Evolutionary conservation across 2,329 filamentous ascomycete species (phyloP).

Genomic region (Exophiala spinifera): DNA sequence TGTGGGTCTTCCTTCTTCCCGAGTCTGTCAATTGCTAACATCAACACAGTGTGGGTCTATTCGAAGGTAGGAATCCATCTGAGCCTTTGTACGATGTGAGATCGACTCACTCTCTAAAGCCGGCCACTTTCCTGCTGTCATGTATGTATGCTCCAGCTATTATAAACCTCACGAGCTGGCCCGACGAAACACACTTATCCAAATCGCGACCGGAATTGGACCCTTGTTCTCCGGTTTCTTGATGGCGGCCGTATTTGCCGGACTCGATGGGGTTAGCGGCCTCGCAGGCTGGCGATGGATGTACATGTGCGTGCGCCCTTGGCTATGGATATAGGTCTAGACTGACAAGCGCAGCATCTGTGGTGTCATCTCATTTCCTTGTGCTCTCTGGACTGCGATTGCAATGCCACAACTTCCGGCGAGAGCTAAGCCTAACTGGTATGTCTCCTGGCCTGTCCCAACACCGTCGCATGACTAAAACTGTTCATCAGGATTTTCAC

Average conservation of each 20-base stretch:
- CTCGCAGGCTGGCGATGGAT: constrained; percentile 55
- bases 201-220: constrained; percentile 34
- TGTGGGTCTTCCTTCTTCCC: too few relatives aligned
- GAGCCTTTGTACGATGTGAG: too few relatives aligned
- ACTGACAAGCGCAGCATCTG: neutral
- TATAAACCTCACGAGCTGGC: constrained; percentile 32
- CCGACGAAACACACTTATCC: constrained; percentile 36
- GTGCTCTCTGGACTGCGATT: constrained; percentile 3
- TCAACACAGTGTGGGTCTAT: too few relatives aligned
- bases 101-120: constrained; percentile 9
- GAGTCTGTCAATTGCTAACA: too few relatives aligned
- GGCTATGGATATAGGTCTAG: too few relatives aligned
- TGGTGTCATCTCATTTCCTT: neutral
- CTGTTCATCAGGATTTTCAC: neutral
- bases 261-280: constrained; percentile 48
- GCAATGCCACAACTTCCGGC: constrained; percentile 4
- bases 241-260: constrained; percentile 53
- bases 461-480: too few relatives aligned
- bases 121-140: constrained; percentile 36
- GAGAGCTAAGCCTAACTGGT: constrained; percentile 3
- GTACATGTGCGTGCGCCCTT: constrained; percentile 44
- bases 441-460: too few relatives aligned
- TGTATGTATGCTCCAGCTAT: constrained; percentile 23
- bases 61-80: too few relatives aligned
- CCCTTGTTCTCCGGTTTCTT: constrained; percentile 56